Percentiles rank a stretch among this genome's conserved stretches.
phyloP scores from a whole-genome alignment of 2,329 filamentous ascomycete species.

The Colletotrichum lentis region DNA sequence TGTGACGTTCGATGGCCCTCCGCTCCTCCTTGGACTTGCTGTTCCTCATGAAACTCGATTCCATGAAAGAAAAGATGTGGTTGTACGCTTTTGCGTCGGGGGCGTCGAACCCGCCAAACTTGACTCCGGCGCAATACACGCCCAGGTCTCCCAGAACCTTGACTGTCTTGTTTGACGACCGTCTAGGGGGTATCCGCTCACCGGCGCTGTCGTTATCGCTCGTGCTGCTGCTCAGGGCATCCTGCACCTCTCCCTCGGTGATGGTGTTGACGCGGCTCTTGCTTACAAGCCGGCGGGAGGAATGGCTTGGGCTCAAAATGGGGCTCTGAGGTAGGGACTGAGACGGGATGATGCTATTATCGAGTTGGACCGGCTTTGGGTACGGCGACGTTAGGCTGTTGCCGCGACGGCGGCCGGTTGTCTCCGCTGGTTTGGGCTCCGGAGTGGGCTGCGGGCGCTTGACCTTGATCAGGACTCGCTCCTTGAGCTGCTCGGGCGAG shows the following conservation, averaged over 20 bases:
- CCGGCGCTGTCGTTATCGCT: slow-evolving; percentile 82
- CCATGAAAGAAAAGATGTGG: slow-evolving; percentile 94
- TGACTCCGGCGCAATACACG: slow-evolving; percentile 77
- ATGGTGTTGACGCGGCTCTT: slow-evolving; percentile 67
- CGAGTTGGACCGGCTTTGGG: slow-evolving; percentile 67
- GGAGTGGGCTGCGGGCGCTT: slow-evolving; percentile 69
- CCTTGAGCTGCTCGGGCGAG: slow-evolving; percentile 83
- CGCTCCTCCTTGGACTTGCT: slow-evolving; percentile 80
- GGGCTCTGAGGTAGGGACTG: slow-evolving; percentile 64
- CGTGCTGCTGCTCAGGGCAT: slow-evolving; percentile 66
- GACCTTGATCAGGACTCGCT: slow-evolving; percentile 90
- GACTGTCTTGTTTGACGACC: slow-evolving; percentile 83
- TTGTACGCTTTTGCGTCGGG: slow-evolving; percentile 86
- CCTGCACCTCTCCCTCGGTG: slow-evolving; percentile 64
- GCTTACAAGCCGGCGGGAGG: slow-evolving; percentile 56
- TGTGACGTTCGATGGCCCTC: slow-evolving; percentile 83
- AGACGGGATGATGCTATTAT: slow-evolving; percentile 63
- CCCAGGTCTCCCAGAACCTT: slow-evolving; percentile 84
- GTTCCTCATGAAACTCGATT: slow-evolving; percentile 84
- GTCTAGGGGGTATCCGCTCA: slow-evolving; percentile 64
- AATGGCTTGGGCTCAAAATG: slow-evolving; percentile 60
- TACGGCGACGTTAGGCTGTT: slow-evolving; percentile 83
- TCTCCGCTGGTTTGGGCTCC: slow-evolving; percentile 48
- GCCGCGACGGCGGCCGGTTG: slow-evolving; percentile 61
- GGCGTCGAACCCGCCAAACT: slow-evolving; percentile 82